Base-by-base conservation (phyloP, 2,329 filamentous ascomycete species). In the Alternaria sp. region DNA sequence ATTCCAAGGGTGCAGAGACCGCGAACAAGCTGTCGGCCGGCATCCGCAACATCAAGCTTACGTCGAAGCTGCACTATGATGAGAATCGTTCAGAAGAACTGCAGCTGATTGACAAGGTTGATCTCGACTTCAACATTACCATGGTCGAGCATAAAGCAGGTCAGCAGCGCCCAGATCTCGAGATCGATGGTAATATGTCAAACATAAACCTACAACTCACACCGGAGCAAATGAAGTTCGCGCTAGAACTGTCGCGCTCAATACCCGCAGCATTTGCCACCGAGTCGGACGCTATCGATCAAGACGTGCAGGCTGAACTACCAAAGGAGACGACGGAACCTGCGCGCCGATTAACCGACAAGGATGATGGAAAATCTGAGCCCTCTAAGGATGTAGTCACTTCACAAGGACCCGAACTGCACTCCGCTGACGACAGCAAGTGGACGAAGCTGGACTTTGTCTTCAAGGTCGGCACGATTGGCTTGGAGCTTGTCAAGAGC, bases 31-130 rank as follows among this genome's bases (percentile, higher is more conserved):
- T 99, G 16, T 91, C 91, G 3, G 90, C 93, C 18, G 95, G 95
- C 22, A 94, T 99, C 67, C 88, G 94, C 54, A 96, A 99, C 62
- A 93, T 97, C 62, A 89, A 92, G 34, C 82, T 99, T 28, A 97
- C 93, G 0, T 98, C 94, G 0, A 89, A 92, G 55, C 93, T 98
- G 72, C 87, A 96, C 75, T 98, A 96, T 70, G 79, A 87, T 0
- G 84, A 89, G 3, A 87, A 88, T 34, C 80, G 86, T 57, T 87
- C 88, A 0, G 95, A 99, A 77, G 93, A 97, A 75, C 83, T 99
- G 7, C 93, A 99, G 75, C 91, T 99, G 82, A 97, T 99, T 68
- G 94, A 99, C 72, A 93, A 97, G 69, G 93, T 99, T 12, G 95
- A 99, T 75, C 83, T 99, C 24, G 92, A 91, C 48, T 97, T 99